Evolutionary conservation across 164 flowering plant species (phyloP).

Genomic region (Vitis cinerea): DNA sequence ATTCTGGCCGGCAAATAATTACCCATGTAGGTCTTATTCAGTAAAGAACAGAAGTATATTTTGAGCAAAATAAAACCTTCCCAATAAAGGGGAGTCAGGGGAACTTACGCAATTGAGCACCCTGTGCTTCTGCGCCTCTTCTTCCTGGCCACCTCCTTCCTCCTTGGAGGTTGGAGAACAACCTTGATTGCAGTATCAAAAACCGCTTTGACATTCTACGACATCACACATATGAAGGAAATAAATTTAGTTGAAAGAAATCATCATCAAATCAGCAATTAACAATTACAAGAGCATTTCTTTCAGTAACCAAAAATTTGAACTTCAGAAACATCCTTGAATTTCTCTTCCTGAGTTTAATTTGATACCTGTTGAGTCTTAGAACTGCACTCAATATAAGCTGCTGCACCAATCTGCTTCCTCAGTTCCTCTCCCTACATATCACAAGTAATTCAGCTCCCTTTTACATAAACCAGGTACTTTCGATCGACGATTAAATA

Average conservation of each 20-base stretch:
- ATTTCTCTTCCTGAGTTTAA: not conserved
- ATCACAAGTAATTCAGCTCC: constrained; percentile 6
- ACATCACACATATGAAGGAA: not conserved
- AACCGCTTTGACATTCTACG: constrained; percentile 94
- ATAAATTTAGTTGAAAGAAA: not conserved
- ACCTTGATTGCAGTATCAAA: constrained; percentile 98
- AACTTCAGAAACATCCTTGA: not conserved
- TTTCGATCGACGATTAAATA: not conserved
- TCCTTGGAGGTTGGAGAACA: constrained; percentile 95
- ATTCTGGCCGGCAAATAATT: too few relatives aligned
- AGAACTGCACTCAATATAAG: constrained; percentile 96
- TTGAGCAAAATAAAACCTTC: too few relatives aligned
- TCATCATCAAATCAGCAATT: not conserved
- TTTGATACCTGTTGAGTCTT: constrained; percentile 93
- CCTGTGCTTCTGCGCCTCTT: constrained; percentile 64
- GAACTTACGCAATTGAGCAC: constrained; percentile 78
- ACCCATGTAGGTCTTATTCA: too few relatives aligned
- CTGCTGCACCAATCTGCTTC: constrained; percentile 97
- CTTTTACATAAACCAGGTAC: not conserved
- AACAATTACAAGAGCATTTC: too few relatives aligned
- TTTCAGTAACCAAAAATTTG: not conserved
- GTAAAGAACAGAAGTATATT: too few relatives aligned
- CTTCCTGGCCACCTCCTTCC: constrained; percentile 74
- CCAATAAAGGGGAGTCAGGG: not conserved
- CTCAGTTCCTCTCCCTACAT: constrained; percentile 89